Evolutionary conservation across 129 eudicot species (phyloP), one percentile per base, ranked within the genome.

Genomic region (Artemisia tridentata): DNA sequence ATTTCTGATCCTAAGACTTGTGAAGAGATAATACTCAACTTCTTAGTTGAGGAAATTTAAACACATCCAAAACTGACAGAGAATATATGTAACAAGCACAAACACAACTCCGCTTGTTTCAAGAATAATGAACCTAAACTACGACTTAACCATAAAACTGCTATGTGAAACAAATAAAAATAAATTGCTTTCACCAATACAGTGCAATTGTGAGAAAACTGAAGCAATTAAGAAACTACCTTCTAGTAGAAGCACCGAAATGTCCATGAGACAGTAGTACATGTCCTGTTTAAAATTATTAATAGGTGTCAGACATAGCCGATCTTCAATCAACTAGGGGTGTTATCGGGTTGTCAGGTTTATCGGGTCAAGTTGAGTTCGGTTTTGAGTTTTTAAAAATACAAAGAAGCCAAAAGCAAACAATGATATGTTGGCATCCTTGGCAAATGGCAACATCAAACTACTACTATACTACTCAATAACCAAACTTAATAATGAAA

Each of bases 181-280:
- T n/a, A 51, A 13, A 45, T 10, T 3, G 43, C 5, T 57, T 80
- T 69, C 64, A 71, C 31, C 54, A 9, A 17, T 23, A 59, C 5
- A 48, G 46, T 65, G 72, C 20, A 71, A 18, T 15, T 9, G 19
- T 52, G 56, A 15, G 31, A 71, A 69, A 21, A 74, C 55, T 19
- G 1, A 14, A 25, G 61, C 47, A 57, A 67, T 52, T 20, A 23
- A 71, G 53, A 67, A 68, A 74, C 55, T 51, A 91, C 98, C 98
- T 92, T 92, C 76, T 92, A 96, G 81, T 92, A 92, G 69, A 88
- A 92, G 75, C 88, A 81, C 56, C 96, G 86, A 69, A 92, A 92
- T 65, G 98, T 88, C 98, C 98, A 92, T 19, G 98, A 92, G 23
- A 92, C 93, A 71, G 96, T 88, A 15, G 98, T 92, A 69, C 98